Percentiles rank a stretch among this genome's conserved stretches.
phyloP scores from a whole-genome alignment of 371 early-diverging fungal species.

The Umbelopsis sp. region DNA sequence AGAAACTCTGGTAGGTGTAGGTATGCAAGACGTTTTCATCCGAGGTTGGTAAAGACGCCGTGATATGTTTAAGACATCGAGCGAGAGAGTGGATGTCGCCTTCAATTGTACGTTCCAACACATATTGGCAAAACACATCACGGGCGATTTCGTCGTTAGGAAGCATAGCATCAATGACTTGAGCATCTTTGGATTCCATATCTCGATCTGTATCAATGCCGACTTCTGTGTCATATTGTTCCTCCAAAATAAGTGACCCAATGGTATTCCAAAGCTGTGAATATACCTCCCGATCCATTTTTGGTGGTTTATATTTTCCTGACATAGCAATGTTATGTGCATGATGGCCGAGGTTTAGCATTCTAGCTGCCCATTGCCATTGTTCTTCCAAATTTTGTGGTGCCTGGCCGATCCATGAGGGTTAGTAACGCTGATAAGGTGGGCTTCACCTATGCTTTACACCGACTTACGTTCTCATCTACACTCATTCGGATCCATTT shows the following conservation, averaged over 20 bases:
- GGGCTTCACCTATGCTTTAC: background rate
- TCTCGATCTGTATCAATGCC: slow-evolving; percentile 17
- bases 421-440: background rate
- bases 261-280: slow-evolving; percentile 41
- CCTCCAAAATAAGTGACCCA: slow-evolving; percentile 33
- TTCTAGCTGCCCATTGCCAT: slow-evolving; percentile 53
- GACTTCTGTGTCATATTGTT: slow-evolving; percentile 27
- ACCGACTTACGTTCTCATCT: slow-evolving; percentile 28
- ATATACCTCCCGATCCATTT: slow-evolving; percentile 40
- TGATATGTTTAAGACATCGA: slow-evolving; percentile 44
- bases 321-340: slow-evolving; percentile 46
- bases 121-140: slow-evolving; percentile 58
- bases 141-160: slow-evolving; percentile 55
- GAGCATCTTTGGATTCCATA: slow-evolving; percentile 20
- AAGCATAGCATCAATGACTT: slow-evolving; percentile 26
- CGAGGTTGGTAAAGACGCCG: slow-evolving; percentile 40
- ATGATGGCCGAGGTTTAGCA: slow-evolving; percentile 61
- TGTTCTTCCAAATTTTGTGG: slow-evolving; percentile 38
- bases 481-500: slow-evolving; percentile 41
- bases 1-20: slow-evolving; percentile 54
- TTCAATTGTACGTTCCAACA: slow-evolving; percentile 45
- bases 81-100: slow-evolving; percentile 46
- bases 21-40: slow-evolving; percentile 41
- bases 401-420: slow-evolving; percentile 15
- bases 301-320: slow-evolving; percentile 35